Percentiles rank a stretch among this genome's conserved stretches.
Evolutionary conservation across 108 stramenopile genomes (phyloP).

Genomic region (Schizochytrium sp.): DNA sequence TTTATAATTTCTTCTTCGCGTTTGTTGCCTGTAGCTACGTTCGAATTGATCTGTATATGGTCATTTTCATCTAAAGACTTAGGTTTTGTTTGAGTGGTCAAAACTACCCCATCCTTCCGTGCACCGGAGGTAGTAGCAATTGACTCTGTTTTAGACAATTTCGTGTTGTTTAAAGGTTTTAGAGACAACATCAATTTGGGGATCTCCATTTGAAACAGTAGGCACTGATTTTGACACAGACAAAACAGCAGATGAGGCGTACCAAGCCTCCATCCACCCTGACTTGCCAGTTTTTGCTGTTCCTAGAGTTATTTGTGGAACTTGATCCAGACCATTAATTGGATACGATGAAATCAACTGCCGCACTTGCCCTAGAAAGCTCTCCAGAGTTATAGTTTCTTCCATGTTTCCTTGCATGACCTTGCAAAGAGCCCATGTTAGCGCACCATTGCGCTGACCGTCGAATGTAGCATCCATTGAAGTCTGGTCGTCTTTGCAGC

Average conservation of each 20-base stretch:
- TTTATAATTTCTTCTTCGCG: too few species aligned
- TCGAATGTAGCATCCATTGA: not conserved
- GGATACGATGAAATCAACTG: not conserved
- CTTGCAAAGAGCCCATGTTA: not conserved
- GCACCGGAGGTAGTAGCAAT: too few species aligned
- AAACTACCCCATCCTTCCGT: too few species aligned
- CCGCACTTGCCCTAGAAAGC: not conserved
- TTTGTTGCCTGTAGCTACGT: too few species aligned
- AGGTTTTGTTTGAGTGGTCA: too few species aligned
- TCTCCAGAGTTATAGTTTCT: not conserved
- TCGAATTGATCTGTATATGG: too few species aligned
- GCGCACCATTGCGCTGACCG: not conserved
- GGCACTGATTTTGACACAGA: not conserved
- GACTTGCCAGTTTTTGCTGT: not conserved
- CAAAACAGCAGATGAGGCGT: not conserved
- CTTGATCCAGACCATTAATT: not conserved
- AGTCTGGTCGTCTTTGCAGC: not conserved
- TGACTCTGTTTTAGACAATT: too few species aligned
- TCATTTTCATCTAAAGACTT: too few species aligned
- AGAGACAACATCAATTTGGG: too few species aligned
- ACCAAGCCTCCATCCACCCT: constrained; percentile 14
- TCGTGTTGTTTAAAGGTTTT: too few species aligned
- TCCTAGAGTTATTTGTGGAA: not conserved
- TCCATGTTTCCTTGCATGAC: not conserved
- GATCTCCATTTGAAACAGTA: too few species aligned